Evolutionary conservation across 768 basidiomycete genomes (phyloP), one percentile per base, ranked within the genome.

Genomic region (Favolaschia claudopus): DNA sequence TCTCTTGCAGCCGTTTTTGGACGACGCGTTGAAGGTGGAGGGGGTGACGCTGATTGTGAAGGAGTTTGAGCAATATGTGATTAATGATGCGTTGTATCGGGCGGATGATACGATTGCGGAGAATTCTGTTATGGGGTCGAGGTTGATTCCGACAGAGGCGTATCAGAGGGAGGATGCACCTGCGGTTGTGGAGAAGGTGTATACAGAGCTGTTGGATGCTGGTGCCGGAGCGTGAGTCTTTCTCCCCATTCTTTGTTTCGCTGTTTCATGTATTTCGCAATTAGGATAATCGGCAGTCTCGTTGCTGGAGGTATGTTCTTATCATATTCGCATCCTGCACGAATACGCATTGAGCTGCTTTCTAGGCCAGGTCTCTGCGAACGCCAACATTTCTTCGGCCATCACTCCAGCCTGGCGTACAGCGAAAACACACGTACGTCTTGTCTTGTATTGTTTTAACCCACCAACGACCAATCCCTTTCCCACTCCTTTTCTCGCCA

Each of bases 371-470:
- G 75, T 79, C 4, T 53, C 77, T 9, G 65, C 67, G 32, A 77
- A 76, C 55, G 72, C 71, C 9, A 28, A 72, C 24, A 66, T 77
- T 14, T 63, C 65, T 20, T 71, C 66, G 14, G 74, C 77, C 12
- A 49, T 62, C 2, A 15, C 51, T 38, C 75, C 75, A 5, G 72
- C 67, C 22, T 78, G 77, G 77, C 61, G 77, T 49, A 69, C 66
- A 2, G 77, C 77, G 0, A 77, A 78, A 62, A 69, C 71, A 27
- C 77, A 76, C 50, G 77, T 77, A n/a, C n/a, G n/a, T n/a, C n/a
- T n/a, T n/a, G n/a, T n/a, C n/a, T n/a, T n/a, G n/a, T n/a, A n/a
- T n/a, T n/a, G n/a, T n/a, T n/a, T n/a, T n/a, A n/a, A n/a, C n/a
- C n/a, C n/a, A n/a, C n/a, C n/a, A n/a, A n/a, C n/a, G n/a, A n/a